These are phyloP conservation scores for Coemansia sp. DNA, from an alignment of 192 early-diverging fungal genomes.

Conservation along the genomic window DNA sequence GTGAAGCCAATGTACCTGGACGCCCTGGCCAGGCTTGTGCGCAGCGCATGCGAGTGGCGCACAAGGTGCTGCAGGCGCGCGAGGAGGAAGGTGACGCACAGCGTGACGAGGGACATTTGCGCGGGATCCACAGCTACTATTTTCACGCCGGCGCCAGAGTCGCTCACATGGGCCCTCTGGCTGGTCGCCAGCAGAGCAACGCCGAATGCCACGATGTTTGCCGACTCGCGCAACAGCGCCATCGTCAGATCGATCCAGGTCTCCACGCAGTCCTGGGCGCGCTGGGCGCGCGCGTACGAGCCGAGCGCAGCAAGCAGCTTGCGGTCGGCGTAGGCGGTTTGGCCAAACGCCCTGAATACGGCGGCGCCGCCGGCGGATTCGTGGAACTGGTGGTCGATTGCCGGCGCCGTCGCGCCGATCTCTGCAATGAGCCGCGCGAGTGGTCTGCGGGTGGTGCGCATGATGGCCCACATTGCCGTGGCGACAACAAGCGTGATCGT, in stretches of 20 bases:
- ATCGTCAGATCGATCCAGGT: constrained; percentile 51
- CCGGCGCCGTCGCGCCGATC: constrained; percentile 25
- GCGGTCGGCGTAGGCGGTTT: constrained; percentile 43
- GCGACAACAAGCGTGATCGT: constrained; percentile 54
- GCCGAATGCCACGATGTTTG: constrained; percentile 18
- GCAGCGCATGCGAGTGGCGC: constrained; percentile 30
- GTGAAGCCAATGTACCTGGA: constrained; percentile 19
- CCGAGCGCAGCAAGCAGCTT: constrained; percentile 10
- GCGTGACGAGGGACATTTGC: constrained; percentile 18
- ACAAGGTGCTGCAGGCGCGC: constrained; percentile 45
- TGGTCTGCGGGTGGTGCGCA: constrained; percentile 2
- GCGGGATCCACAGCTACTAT: background rate
- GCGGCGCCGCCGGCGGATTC: constrained; percentile 67
- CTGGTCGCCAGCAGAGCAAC: constrained; percentile 16
- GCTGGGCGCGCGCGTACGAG: constrained; percentile 1
- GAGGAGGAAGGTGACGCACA: constrained; percentile 24
- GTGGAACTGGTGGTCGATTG: constrained; percentile 63
- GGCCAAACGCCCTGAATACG: constrained; percentile 69
- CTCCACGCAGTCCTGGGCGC: constrained; percentile 31
- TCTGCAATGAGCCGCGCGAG: constrained; percentile 9
- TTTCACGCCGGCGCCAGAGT: too few relatives aligned
- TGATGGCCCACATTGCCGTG: constrained; percentile 36
- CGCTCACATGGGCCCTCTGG: background rate
- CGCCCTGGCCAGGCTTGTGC: constrained; percentile 11
- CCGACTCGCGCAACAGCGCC: constrained; percentile 29